Evolutionary conservation across 2,329 filamentous ascomycete genomes (phyloP), one percentile per base, ranked within the genome.

Genomic region (Cucurbitaria berberidis): DNA sequence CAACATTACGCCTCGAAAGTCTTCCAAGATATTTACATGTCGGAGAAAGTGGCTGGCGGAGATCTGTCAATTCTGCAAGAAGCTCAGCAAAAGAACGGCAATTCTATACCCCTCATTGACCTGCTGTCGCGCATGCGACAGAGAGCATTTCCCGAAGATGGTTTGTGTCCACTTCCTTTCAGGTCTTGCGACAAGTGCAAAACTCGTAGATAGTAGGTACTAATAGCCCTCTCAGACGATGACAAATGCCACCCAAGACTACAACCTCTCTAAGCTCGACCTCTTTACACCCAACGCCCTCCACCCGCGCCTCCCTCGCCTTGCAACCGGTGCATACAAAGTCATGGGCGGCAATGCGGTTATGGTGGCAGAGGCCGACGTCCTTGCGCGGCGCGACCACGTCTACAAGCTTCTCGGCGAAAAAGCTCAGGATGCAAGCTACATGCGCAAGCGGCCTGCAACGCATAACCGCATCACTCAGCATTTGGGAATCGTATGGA

Each of bases 231-330:
- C 3, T n/a, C 18, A 73, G 70, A 72, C 70, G 27, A 73, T 70
- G 68, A 71, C 69, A 0, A 47, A 62, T 27, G 70, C 67, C 8
- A 52, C 41, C 5, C 51, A 42, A 24, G 46, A 49, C n/a, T 54
- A 67, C 18, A 19, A 50, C 3, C 65, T 73, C 19, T 68, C 66
- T 0, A 72, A 72, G 40, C 63, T 72, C 27, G 69, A 73, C 42
- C 55, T 74, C 11, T 73, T 73, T 51, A 72, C 71, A 0, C 70
- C 70, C 3, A 70, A 67, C 36, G 29, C 32, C 1, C 48, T 72
- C 8, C 64, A 73, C 39, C 65, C 69, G 1, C 10, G 44, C 4
- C 59, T 73, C 0, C 63, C 66, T 2, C 61, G 60, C 5, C 53
- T 73, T 1, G 48, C 51, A 15, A 48, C 57, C 7, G 67, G 66